Percentiles rank a stretch among this genome's conserved stretches.
Conservation (phyloP, 1,284 basidiomycete species). For the Ceratobasidium sp. region DNA sequence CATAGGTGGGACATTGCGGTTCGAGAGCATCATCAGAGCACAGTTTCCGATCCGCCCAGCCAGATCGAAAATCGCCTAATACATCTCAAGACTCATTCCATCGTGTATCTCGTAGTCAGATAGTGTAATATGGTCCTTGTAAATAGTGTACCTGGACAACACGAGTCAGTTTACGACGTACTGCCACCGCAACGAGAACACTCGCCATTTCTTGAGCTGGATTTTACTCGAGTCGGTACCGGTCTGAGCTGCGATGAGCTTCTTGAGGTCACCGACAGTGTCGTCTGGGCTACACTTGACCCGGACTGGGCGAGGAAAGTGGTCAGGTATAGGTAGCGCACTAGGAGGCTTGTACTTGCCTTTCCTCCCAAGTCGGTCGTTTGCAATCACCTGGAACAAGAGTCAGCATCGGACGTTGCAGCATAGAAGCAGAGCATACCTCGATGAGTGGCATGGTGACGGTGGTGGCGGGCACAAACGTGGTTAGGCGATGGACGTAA, state of each 20-base stretch:
- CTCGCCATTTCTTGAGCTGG: conserved; percentile 95
- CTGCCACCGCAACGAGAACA: conserved; percentile 38
- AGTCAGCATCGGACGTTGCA: not conserved
- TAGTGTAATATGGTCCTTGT: conserved; percentile 95
- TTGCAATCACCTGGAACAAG: conserved; percentile 85
- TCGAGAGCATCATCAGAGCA: not conserved
- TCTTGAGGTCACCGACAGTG: conserved; percentile 97
- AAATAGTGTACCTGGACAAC: conserved; percentile 82
- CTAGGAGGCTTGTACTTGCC: conserved; percentile 74
- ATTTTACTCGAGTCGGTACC: conserved; percentile 92
- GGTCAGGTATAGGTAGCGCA: too few relatives aligned
- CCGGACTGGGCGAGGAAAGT: conserved; percentile 70
- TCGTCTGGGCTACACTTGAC: conserved; percentile 95
- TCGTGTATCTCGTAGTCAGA: conserved; percentile 95
- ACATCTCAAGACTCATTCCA: conserved; percentile 95
- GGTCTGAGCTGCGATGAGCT: conserved; percentile 95
- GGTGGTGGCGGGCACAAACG: conserved; percentile 30
- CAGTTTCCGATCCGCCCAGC: not conserved
- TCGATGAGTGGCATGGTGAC: conserved; percentile 70
- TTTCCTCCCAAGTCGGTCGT: conserved; percentile 96
- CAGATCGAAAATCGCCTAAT: conserved; percentile 61
- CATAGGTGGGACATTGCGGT: not conserved
- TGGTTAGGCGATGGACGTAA: conserved; percentile 19
- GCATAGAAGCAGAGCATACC: conserved; percentile 56
- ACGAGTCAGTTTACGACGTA: not conserved